Base-by-base conservation (phyloP, 2,329 filamentous ascomycete genomes). In the Colletotrichum liriopes region DNA sequence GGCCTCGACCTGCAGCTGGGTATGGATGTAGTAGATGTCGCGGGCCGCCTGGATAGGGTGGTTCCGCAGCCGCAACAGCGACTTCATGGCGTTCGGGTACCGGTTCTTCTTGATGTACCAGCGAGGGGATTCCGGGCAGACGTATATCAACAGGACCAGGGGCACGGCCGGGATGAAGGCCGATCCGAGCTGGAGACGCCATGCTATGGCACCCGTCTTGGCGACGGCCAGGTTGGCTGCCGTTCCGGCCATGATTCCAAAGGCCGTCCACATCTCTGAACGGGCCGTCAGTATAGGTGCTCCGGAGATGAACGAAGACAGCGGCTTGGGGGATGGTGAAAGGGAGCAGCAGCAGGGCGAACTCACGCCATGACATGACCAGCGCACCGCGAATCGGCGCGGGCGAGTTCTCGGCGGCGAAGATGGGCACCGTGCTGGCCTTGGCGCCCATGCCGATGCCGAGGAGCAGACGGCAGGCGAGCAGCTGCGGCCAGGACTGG, bases 391-490 rank as follows among this genome's bases (percentile, higher is more conserved):
- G 89, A 66, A 94, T 91, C 1, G 86, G 80, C 1, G 92, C 90
- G 0, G 93, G 93, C 0, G 91, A 89, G 68, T 90, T 93, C 80
- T 95, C 93, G 2, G 93, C 93, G 0, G 92, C 91, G 76, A 93
- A 95, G 37, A 95, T 91, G 0, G 93, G 93, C 1, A 94, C 92
- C 59, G 86, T 89, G 0, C 90, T 90, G 26, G 91, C 90, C 78
- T 95, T 95, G 20, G 92, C 87, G 37, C 93, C 93, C 84, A 95
- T 94, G 1, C 92, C 93, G 56, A 96, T 89, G 12, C 94, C 94
- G 72, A 96, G 87, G 16, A 93, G 85, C 73, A 96, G 88, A 52
- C 94, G 90, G 60, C 90, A 91, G 52, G 89, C 86, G 71, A 96
- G 87, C 75, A 95, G 88, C 77, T 94, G 89, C 79, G 85, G 86